A percentile compares a stretch with the other conserved stretches of the same genome.
Conservation (phyloP, 331 rosid species). For the Phaseolus coccineus region DNA sequence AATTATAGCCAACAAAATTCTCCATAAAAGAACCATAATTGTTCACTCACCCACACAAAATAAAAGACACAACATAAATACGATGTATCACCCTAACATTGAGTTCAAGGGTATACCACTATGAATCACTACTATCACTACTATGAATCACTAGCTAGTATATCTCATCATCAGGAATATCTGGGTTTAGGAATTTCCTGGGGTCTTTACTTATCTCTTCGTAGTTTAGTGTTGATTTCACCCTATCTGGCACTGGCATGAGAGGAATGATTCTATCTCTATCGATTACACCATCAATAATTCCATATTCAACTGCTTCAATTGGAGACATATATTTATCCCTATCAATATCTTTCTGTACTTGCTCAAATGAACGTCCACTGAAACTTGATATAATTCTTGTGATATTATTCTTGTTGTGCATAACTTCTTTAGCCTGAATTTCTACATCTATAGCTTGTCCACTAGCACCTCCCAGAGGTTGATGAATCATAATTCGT, state of each 20-base stretch:
- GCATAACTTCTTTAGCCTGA: constrained; percentile 91
- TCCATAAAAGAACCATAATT: constrained; percentile 29
- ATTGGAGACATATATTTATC: constrained; percentile 94
- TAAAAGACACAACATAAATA: too few species aligned
- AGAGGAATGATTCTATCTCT: constrained; percentile 82
- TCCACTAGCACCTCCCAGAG: constrained; percentile 95
- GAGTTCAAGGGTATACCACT: constrained; percentile 33
- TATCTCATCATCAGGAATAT: constrained; percentile 88
- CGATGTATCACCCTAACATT: constrained; percentile 21
- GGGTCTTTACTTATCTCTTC: constrained; percentile 73
- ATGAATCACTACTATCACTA: neutral
- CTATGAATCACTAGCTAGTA: constrained; percentile 48
- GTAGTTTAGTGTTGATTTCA: constrained; percentile 57
- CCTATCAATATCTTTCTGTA: constrained; percentile 81
- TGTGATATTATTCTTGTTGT: constrained; percentile 69
- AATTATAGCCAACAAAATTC: constrained; percentile 34
- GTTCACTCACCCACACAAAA: constrained; percentile 27
- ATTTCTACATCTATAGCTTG: constrained; percentile 92
- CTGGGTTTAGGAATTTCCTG: constrained; percentile 69
- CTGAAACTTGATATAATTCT: constrained; percentile 75
- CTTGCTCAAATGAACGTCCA: constrained; percentile 84
- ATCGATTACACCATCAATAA: constrained; percentile 87
- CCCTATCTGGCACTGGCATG: constrained; percentile 77
- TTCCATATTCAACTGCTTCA: constrained; percentile 95
- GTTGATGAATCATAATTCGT: constrained; percentile 92